phyloP scores from a whole-genome alignment of 164 flowering plant species.

The Sextonia rubra region DNA sequence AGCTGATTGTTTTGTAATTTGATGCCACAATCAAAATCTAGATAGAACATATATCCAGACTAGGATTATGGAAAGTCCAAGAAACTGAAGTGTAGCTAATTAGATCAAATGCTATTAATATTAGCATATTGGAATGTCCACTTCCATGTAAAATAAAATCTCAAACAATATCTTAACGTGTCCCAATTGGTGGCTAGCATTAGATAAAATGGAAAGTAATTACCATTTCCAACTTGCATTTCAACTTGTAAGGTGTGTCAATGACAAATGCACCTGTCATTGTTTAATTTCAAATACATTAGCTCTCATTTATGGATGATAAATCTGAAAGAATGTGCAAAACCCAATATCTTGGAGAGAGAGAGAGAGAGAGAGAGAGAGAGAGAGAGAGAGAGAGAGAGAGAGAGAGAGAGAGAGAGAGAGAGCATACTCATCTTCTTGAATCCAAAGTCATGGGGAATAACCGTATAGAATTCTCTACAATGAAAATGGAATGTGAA shows the following conservation, averaged over 20 bases:
- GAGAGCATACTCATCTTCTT: slow-evolving; percentile 73
- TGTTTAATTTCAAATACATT: slow-evolving; percentile 1
- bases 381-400: not conserved
- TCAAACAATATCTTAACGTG: too few relatives aligned
- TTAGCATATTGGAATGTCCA: too few relatives aligned
- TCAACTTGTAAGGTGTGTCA: slow-evolving; percentile 76
- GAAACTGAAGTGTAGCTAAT: too few relatives aligned
- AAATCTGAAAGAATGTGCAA: not conserved
- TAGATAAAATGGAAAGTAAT: slow-evolving; percentile 2
- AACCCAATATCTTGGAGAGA: not conserved
- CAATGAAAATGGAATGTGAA: slow-evolving; percentile 13
- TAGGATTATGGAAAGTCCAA: too few relatives aligned
- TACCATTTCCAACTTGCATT: slow-evolving; percentile 85
- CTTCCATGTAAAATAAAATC: too few relatives aligned
- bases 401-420: slow-evolving; percentile 1
- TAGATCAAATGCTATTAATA: too few relatives aligned
- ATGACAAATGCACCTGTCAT: slow-evolving; percentile 79
- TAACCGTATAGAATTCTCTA: slow-evolving; percentile 90
- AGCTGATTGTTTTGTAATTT: not conserved
- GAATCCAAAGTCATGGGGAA: slow-evolving; percentile 95
- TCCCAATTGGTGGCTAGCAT: too few relatives aligned
- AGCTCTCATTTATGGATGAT: not conserved
- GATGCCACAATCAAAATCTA: not conserved
- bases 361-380: too few relatives aligned
- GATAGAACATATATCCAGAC: too few relatives aligned